Evolutionary conservation across 2,329 filamentous ascomycete genomes (phyloP).

Genomic region (Nemania abortiva): DNA sequence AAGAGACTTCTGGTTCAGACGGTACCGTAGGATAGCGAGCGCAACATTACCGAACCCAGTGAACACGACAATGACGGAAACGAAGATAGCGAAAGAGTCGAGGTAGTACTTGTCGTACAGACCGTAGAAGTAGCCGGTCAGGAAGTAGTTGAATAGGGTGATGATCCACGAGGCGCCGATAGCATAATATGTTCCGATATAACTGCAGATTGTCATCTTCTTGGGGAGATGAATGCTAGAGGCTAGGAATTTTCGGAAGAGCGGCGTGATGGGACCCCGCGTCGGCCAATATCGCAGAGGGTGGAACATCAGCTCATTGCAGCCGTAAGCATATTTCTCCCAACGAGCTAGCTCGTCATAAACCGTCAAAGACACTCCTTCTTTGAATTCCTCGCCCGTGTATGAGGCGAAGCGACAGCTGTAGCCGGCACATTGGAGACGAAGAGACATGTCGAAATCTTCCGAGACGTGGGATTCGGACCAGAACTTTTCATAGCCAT

Average conservation of each 20-base stretch:
- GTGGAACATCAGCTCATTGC: constrained; percentile 85
- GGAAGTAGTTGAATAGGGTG: constrained; percentile 79
- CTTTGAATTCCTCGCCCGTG: constrained; percentile 82
- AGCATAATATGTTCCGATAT: constrained; percentile 84
- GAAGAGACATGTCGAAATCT: constrained; percentile 85
- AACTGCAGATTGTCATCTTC: constrained; percentile 81
- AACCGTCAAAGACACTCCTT: constrained; percentile 85
- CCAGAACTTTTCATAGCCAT: constrained; percentile 84
- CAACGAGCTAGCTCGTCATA: constrained; percentile 87
- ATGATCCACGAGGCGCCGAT: constrained; percentile 81
- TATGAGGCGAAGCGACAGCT: constrained; percentile 79
- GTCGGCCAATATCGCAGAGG: constrained; percentile 79
- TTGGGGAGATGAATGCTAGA: constrained; percentile 80
- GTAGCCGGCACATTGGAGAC: constrained; percentile 78
- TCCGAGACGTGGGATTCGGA: constrained; percentile 84
- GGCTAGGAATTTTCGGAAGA: constrained; percentile 79
- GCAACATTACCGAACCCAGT: constrained; percentile 54
- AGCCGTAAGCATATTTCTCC: constrained; percentile 90
- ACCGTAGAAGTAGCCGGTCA: constrained; percentile 75
- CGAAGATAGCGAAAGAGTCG: constrained; percentile 61
- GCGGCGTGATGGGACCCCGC: constrained; percentile 80
- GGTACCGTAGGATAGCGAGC: constrained; percentile 70
- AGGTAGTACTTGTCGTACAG: constrained; percentile 72
- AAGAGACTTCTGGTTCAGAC: constrained; percentile 64
- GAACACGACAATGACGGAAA: constrained; percentile 53